Percentiles rank a stretch among this genome's conserved stretches.
phyloP scores from a whole-genome alignment of 352 stramenopile species.

The Discostella stelligera region DNA sequence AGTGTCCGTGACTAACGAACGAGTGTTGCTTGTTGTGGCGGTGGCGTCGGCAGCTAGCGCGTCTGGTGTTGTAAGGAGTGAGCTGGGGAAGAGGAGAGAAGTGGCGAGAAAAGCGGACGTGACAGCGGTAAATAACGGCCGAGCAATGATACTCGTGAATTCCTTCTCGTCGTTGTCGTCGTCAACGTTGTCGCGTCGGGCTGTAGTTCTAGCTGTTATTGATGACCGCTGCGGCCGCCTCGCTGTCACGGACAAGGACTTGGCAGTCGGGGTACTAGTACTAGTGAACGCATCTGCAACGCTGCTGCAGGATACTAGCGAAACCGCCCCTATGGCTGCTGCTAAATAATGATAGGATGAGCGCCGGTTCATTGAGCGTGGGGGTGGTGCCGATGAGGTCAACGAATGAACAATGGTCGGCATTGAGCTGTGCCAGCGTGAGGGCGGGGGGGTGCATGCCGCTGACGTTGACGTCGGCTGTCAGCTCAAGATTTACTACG shows the following conservation, averaged over 20 bases:
- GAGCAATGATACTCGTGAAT: neutral
- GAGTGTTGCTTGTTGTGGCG: conserved; percentile 3
- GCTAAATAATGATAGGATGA: neutral
- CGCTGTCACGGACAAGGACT: neutral
- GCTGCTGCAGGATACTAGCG: too few species aligned
- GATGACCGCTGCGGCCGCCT: neutral
- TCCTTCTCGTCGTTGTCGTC: neutral
- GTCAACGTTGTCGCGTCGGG: neutral
- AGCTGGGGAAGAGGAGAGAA: conserved; percentile 27
- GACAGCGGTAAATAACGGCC: neutral
- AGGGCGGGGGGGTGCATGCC: too few species aligned
- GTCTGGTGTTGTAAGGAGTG: conserved; percentile 7
- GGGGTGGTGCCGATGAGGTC: neutral
- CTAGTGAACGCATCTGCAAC: neutral
- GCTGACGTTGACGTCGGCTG: neutral
- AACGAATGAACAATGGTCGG: neutral
- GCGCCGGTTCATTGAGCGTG: neutral
- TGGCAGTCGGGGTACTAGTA: neutral
- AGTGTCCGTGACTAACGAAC: conserved; percentile 6
- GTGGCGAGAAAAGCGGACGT: conserved; percentile 17
- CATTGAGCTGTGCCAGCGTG: neutral
- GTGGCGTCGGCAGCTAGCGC: conserved; percentile 6
- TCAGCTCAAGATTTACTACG: neutral
- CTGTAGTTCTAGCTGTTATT: neutral
- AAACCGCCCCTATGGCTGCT: neutral